These are phyloP conservation scores for Epichloe coenophiala DNA, from an alignment of 2,329 filamentous ascomycete genomes.

Conservation along the genomic window DNA sequence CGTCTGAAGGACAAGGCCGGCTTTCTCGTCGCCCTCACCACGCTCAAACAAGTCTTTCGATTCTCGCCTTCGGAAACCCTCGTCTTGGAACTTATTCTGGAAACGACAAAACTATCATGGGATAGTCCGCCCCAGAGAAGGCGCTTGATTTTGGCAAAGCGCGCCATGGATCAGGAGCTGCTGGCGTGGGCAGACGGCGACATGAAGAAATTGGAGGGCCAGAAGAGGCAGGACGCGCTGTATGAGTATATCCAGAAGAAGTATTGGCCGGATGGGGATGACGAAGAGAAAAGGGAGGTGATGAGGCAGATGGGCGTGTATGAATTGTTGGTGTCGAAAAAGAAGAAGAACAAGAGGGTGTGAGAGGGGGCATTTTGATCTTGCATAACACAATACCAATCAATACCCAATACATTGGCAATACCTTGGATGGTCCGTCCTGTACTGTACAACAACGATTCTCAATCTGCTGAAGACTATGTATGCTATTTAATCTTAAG, in stretches of 20 bases:
- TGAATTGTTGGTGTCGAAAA: conserved; percentile 15
- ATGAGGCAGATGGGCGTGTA: conserved; percentile 31
- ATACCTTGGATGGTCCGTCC: neutral
- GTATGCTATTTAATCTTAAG: too few species aligned
- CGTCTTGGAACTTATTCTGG: conserved; percentile 32
- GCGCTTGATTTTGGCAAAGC: conserved; percentile 28
- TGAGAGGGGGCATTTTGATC: too few species aligned
- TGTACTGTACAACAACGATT: neutral
- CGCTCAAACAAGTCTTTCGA: conserved; percentile 28
- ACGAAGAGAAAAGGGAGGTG: conserved; percentile 12
- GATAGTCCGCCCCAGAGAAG: conserved; percentile 26
- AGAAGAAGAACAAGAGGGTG: neutral
- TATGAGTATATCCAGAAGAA: conserved; percentile 28
- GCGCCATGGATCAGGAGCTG: conserved; percentile 27
- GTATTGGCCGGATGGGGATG: conserved; percentile 19
- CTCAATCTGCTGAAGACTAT: too few species aligned
- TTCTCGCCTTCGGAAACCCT: conserved; percentile 32
- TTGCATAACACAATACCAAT: neutral
- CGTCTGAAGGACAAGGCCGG: conserved; percentile 30
- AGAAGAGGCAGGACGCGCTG: conserved; percentile 24
- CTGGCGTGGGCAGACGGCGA: conserved; percentile 17
- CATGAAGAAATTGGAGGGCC: conserved; percentile 20
- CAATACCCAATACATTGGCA: too few species aligned
- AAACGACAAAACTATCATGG: conserved; percentile 29
- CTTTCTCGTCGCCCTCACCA: conserved; percentile 30